Evolutionary conservation across 352 stramenopile genomes (phyloP).

Genomic region (Phytopythium vexans): DNA sequence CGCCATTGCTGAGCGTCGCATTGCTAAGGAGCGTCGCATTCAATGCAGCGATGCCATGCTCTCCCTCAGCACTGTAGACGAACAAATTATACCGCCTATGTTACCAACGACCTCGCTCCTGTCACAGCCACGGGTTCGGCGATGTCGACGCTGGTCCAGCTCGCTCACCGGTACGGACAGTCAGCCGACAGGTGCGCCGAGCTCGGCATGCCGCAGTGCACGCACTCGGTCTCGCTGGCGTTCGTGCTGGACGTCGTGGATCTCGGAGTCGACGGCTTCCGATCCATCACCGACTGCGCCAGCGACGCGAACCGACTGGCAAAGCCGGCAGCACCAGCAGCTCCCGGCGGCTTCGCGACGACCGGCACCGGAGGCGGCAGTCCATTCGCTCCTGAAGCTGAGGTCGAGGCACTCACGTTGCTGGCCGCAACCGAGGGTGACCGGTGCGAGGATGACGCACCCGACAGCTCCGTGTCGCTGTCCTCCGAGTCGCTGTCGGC

Average conservation of each 20-base stretch:
- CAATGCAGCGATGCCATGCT: too few relatives aligned
- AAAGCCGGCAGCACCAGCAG: conserved; percentile 29
- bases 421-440: conserved; percentile 3
- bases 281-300: conserved; percentile 47
- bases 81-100: too few relatives aligned
- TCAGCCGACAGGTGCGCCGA: conserved; percentile 39
- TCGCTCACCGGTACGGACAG: conserved; percentile 48
- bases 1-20: too few relatives aligned
- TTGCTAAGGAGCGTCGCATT: too few relatives aligned
- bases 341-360: conserved; percentile 28
- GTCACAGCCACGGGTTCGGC: neutral
- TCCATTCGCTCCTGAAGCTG: conserved; percentile 1
- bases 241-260: conserved; percentile 22
- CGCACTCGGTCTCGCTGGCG: conserved; percentile 36
- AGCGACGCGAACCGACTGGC: conserved; percentile 62
- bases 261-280: conserved; percentile 34
- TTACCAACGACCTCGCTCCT: too few relatives aligned
- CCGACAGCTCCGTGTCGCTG: conserved; percentile 35
- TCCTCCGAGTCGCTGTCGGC: conserved; percentile 42
- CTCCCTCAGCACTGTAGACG: too few relatives aligned
- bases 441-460: conserved; percentile 18
- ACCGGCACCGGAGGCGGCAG: conserved; percentile 32
- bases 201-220: conserved; percentile 41
- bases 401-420: neutral
- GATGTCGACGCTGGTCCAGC: neutral